phyloP scores from a whole-genome alignment of 306 rosid species.

The Cucurbita ficifolia region DNA sequence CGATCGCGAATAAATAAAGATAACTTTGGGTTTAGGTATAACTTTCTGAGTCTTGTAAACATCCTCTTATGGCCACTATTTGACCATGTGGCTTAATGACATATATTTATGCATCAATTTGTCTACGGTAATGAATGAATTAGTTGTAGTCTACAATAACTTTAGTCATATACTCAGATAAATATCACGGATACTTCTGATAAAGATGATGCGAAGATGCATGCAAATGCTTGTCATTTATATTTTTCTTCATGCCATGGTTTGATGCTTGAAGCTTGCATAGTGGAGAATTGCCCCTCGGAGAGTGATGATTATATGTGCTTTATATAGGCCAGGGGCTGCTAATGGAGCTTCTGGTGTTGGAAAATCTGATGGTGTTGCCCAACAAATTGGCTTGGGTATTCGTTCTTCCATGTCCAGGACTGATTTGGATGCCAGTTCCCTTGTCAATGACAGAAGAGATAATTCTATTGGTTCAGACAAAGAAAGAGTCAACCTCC shows the following conservation, averaged over 20 bases:
- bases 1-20: slow-evolving; percentile 69
- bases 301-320: slow-evolving; percentile 13
- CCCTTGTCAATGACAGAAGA: slow-evolving; percentile 61
- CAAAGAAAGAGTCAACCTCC: slow-evolving; percentile 68
- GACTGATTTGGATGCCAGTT: slow-evolving; percentile 55
- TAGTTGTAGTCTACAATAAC: neutral
- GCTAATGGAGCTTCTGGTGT: slow-evolving; percentile 60
- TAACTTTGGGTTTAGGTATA: slow-evolving; percentile 84
- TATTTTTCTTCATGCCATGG: slow-evolving; percentile 7
- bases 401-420: slow-evolving; percentile 67
- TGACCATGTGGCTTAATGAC: neutral
- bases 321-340: slow-evolving; percentile 51
- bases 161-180: neutral
- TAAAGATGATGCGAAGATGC: neutral
- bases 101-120: neutral
- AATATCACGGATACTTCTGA: neutral
- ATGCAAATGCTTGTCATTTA: neutral
- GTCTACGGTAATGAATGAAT: neutral
- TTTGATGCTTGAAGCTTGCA: neutral
- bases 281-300: slow-evolving; percentile 1
- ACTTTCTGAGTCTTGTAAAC: slow-evolving; percentile 7
- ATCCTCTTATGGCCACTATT: neutral
- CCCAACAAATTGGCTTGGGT: slow-evolving; percentile 68
- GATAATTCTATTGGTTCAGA: slow-evolving; percentile 64
- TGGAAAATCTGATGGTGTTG: slow-evolving; percentile 64